phyloP scores from a whole-genome alignment of 805 yeast species.

The Candida sithepensis region DNA sequence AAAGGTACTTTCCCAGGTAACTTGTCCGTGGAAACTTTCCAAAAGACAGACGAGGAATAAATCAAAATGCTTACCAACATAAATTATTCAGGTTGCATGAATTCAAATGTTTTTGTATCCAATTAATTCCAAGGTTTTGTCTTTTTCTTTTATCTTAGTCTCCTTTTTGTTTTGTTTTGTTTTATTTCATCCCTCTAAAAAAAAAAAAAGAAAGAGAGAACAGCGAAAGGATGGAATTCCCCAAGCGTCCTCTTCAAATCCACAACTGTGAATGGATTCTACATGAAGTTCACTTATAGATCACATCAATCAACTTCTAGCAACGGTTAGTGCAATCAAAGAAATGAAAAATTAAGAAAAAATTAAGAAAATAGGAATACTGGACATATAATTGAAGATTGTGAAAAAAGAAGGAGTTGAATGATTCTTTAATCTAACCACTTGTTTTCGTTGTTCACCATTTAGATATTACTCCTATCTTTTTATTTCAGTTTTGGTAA shows the following conservation, averaged over 20 bases:
- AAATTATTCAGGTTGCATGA: too few species aligned
- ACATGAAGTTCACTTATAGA: not conserved
- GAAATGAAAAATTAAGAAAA: not conserved
- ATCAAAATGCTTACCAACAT: too few species aligned
- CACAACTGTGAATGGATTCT: not conserved
- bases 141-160: too few species aligned
- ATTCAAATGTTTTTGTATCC: not conserved
- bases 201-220: not conserved
- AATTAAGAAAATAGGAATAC: not conserved
- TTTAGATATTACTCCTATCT: too few species aligned
- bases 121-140: not conserved
- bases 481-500: too few species aligned
- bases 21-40: constrained; percentile 31
- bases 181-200: not conserved
- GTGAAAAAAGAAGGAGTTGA: too few species aligned
- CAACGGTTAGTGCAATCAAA: not conserved
- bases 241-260: too few species aligned
- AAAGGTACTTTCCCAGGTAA: constrained; percentile 39
- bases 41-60: constrained; percentile 14
- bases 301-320: not conserved
- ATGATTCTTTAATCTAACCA: too few species aligned
- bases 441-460: too few species aligned
- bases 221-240: not conserved
- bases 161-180: too few species aligned
- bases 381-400: too few species aligned